phyloP scores from a whole-genome alignment of 192 early-diverging fungal genomes.

The Entomortierella beljakovae region DNA sequence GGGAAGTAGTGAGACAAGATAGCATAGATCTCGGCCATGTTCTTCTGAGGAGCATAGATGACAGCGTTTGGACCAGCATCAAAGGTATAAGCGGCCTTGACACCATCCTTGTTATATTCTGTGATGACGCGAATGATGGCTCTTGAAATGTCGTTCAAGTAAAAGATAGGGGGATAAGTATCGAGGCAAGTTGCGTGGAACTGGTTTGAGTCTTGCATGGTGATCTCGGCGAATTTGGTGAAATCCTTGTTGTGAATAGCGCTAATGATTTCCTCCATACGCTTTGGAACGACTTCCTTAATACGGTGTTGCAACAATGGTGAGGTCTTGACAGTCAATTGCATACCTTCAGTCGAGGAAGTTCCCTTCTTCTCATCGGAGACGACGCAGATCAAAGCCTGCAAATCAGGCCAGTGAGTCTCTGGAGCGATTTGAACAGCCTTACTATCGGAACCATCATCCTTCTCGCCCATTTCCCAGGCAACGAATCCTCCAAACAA shows the following conservation, averaged over 20 bases:
- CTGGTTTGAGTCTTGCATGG: constrained; percentile 99
- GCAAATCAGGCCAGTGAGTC: constrained; percentile 95
- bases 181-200: constrained; percentile 99
- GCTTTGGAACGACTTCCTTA: constrained; percentile 83
- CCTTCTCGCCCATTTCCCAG: constrained; percentile 90
- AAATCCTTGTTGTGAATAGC: constrained; percentile 91
- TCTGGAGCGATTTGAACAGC: constrained; percentile 94
- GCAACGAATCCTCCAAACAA: constrained; percentile 99
- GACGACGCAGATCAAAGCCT: constrained; percentile 94
- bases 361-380: constrained; percentile 93
- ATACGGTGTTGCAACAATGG: constrained; percentile 87
- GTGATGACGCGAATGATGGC: constrained; percentile 87
- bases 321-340: constrained; percentile 94
- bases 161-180: constrained; percentile 98
- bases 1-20: constrained; percentile 92
- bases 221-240: constrained; percentile 90
- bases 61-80: constrained; percentile 99
- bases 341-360: constrained; percentile 97
- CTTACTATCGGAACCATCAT: constrained; percentile 87
- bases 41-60: constrained; percentile 85
- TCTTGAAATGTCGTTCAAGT: constrained; percentile 95
- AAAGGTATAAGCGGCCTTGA: constrained; percentile 95
- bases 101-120: constrained; percentile 80
- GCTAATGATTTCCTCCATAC: constrained; percentile 90
- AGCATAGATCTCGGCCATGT: constrained; percentile 88